phyloP scores from a whole-genome alignment of 139 green algal genomes.

The Mesotaenium endlicherianum region DNA sequence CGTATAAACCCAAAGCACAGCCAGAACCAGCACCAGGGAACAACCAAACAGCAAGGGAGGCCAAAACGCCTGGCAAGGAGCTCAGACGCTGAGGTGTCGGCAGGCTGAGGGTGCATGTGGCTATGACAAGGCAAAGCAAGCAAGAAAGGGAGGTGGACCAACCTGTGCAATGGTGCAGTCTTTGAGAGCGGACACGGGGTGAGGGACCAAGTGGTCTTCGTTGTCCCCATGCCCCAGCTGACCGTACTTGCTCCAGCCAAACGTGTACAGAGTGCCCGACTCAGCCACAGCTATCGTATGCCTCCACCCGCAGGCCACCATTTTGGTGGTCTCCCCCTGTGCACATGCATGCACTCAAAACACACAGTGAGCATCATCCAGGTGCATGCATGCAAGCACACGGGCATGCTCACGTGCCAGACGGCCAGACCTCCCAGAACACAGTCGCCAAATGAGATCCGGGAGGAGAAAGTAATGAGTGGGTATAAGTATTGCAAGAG shows the following conservation, averaged over 20 bases:
- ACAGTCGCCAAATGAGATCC: too few relatives aligned
- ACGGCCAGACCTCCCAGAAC: too few relatives aligned
- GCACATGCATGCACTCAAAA: too few relatives aligned
- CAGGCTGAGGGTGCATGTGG: neutral
- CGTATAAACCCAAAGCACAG: too few relatives aligned
- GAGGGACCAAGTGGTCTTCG: constrained; percentile 43
- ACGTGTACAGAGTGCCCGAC: constrained; percentile 72
- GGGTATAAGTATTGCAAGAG: too few relatives aligned
- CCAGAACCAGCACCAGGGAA: too few relatives aligned
- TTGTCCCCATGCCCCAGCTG: constrained; percentile 82
- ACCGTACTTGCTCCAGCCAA: constrained; percentile 88
- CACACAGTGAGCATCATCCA: too few relatives aligned
- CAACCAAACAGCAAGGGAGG: neutral
- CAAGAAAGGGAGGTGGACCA: neutral
- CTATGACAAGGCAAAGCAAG: neutral
- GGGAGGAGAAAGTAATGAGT: too few relatives aligned
- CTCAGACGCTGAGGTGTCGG: neutral
- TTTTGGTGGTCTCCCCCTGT: constrained; percentile 45
- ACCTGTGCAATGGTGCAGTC: constrained; percentile 34
- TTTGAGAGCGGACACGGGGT: constrained; percentile 23
- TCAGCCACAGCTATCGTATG: constrained; percentile 71
- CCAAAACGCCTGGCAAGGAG: neutral
- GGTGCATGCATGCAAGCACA: too few relatives aligned
- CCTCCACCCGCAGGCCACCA: constrained; percentile 80
- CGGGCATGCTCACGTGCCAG: too few relatives aligned